Percentiles rank a stretch among this genome's conserved stretches.
phyloP scores from a whole-genome alignment of 441 rosid genomes.

The Raphanus hybrid region DNA sequence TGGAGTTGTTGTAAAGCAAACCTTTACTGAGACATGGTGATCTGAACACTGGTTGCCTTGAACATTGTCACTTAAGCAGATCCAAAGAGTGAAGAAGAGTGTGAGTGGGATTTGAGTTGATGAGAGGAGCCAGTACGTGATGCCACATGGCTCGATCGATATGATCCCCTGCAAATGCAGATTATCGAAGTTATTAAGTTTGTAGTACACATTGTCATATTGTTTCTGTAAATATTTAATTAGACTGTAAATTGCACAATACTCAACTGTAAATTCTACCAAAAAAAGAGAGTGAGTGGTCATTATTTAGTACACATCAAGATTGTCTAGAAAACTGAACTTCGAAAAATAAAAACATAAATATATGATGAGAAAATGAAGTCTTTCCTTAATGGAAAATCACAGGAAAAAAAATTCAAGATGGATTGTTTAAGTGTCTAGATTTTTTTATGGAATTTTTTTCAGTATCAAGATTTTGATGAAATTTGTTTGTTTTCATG shows the following conservation, averaged over 20 bases:
- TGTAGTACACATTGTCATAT: not conserved
- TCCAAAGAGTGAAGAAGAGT: constrained; percentile 70
- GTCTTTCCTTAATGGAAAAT: not conserved
- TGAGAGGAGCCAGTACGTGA: constrained; percentile 73
- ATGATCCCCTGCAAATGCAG: constrained; percentile 63
- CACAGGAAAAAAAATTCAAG: not conserved
- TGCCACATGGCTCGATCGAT: constrained; percentile 69
- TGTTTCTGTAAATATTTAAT: not conserved
- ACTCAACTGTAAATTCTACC: not conserved
- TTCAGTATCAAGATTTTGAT: not conserved
- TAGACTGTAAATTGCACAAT: not conserved
- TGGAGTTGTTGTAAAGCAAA: not conserved
- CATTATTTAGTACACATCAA: not conserved
- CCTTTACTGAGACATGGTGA: constrained; percentile 29
- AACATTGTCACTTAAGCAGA: constrained; percentile 49
- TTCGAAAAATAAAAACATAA: not conserved
- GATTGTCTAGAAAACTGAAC: not conserved
- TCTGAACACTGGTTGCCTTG: constrained; percentile 27
- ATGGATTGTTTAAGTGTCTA: not conserved
- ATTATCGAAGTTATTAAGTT: not conserved
- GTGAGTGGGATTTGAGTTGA: constrained; percentile 86
- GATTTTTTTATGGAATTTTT: not conserved
- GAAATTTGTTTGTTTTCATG: too few species aligned
- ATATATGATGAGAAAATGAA: not conserved
- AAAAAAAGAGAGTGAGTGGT: not conserved